Evolutionary conservation across 768 basidiomycete species (phyloP), one percentile per base, ranked within the genome.

Genomic region (Tricholoma matsutake): DNA sequence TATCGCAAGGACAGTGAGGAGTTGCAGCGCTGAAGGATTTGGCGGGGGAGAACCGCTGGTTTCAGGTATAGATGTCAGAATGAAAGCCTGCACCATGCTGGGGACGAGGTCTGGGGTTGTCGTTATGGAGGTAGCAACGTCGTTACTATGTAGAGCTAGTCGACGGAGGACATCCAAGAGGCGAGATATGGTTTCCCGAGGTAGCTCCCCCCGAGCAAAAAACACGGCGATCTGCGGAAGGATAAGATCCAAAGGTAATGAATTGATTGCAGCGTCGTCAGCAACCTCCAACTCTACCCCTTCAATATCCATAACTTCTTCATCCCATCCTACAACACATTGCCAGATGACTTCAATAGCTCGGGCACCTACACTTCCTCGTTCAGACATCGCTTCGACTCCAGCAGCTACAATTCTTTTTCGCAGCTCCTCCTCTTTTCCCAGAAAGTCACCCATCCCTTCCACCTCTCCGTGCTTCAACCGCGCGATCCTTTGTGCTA

Each of bases 331-430:
- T 1, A 88, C 89, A 25, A 90, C 69, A 57, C 86, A 87, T 61
- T 85, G 83, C 89, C 91, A 92, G 20, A 89, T 72, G 3, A 91
- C 79, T 60, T 91, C 88, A 7, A 91, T 79, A 0, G 89, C 91
- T 10, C 78, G 79, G 3, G 81, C 81, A 6, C 88, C 89, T 9
- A 91, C 79, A 61, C 82, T 84, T 3, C 89, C 91, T 18, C 80
- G 78, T 67, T 89, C 88, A 7, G 72, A 72, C 67, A 92, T 73
- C 0, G 88, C 88, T 61, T 87, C 86, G 10, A 87, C 75, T 1
- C 86, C 90, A 22, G 86, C 82, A 11, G 85, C 85, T 9, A 93
- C 69, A 10, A 90, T 84, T 18, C 86, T 82, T 60, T 81, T 85
- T 62, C 89, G 77, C 10, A 89, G 61, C 6, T 82, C 79, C 47